Conservation (phyloP, 2,329 filamentous ascomycete genomes). For the Phialocephala subalpina region DNA sequence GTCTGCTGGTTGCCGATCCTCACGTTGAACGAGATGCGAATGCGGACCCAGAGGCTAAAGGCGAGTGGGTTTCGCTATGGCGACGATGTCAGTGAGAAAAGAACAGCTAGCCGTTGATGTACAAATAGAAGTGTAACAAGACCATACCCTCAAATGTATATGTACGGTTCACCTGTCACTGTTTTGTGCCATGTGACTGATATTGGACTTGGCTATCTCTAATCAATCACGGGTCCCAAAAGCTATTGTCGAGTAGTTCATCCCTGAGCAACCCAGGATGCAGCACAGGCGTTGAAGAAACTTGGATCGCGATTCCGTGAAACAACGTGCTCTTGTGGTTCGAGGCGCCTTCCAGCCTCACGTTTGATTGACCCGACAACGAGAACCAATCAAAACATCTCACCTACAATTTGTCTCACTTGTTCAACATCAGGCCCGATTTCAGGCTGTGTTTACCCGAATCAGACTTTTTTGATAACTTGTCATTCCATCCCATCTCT, state of each 20-base stretch:
- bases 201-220: background rate
- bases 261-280: background rate
- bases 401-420: background rate
- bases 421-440: background rate
- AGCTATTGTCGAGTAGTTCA: background rate
- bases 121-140: constrained; percentile 21
- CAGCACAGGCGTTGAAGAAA: background rate
- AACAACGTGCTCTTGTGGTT: constrained; percentile 14
- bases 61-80: constrained; percentile 37
- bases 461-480: background rate
- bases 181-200: background rate
- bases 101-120: constrained; percentile 11
- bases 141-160: constrained; percentile 12
- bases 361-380: constrained; percentile 24
- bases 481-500: background rate
- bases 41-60: constrained; percentile 18
- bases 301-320: background rate
- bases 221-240: background rate
- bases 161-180: background rate
- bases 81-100: constrained; percentile 13
- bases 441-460: background rate
- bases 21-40: constrained; percentile 31
- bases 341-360: background rate
- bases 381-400: constrained; percentile 21
- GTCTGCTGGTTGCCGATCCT: constrained; percentile 63